Evolutionary conservation across 371 early-diverging fungal genomes (phyloP).

Genomic region (Mortierella sp.): DNA sequence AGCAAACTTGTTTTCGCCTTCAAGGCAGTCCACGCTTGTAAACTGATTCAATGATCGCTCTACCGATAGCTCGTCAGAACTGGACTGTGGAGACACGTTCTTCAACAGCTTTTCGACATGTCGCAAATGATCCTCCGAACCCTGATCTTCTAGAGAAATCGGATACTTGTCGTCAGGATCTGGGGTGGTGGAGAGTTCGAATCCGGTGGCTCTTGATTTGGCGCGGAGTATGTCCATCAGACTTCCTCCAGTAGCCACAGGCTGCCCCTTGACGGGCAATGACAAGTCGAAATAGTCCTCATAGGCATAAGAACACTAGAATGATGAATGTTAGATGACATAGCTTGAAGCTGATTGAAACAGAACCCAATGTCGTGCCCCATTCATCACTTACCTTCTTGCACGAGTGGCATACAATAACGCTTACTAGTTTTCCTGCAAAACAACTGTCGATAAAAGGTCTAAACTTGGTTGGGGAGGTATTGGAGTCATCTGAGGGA

Average conservation of each 20-base stretch:
- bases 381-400: conserved; percentile 53
- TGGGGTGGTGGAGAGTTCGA: conserved; percentile 5
- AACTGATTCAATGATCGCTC: conserved; percentile 43
- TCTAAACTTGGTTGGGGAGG: conserved; percentile 34
- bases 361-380: no score
- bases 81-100: conserved; percentile 15
- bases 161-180: conserved; percentile 15
- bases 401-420: conserved; percentile 69
- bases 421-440: conserved; percentile 68
- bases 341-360: not conserved
- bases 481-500: not conserved
- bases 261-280: conserved; percentile 24
- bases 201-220: conserved; percentile 15
- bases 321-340: no score
- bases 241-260: conserved; percentile 15
- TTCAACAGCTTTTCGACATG: conserved; percentile 45
- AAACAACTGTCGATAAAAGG: conserved; percentile 74
- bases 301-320: conserved; percentile 43
- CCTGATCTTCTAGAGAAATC: conserved; percentile 19
- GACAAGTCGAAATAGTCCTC: conserved; percentile 43
- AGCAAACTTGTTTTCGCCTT: conserved; percentile 48
- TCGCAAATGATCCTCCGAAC: conserved; percentile 25
- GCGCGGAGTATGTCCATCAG: conserved; percentile 21
- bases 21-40: conserved; percentile 42
- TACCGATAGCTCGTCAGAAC: conserved; percentile 25